Percentiles rank a stretch among this genome's conserved stretches.
Conservation (phyloP, 2,329 filamentous ascomycete species). For the Monosporascus ibericus region DNA sequence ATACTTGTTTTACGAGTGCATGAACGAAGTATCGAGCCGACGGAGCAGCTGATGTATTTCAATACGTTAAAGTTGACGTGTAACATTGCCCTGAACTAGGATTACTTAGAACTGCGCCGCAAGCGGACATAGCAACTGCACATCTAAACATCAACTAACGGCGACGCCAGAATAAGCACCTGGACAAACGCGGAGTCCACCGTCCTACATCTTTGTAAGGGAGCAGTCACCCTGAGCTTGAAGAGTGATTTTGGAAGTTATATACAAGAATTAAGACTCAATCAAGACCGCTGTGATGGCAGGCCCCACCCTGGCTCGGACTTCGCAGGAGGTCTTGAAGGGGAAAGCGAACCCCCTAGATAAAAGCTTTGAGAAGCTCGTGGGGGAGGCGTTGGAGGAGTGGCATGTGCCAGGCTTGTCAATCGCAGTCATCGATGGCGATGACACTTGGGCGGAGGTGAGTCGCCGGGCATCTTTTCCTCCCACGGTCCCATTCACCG, state of each 20-base stretch:
- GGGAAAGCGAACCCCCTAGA: constrained; percentile 8
- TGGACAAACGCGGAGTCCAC: no score
- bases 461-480: constrained; percentile 5
- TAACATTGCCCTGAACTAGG: no score
- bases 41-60: no score
- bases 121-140: no score
- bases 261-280: not conserved
- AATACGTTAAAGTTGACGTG: no score
- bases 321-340: not conserved
- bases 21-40: no score
- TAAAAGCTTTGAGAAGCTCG: constrained; percentile 8
- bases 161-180: no score
- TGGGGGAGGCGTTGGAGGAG: constrained; percentile 19
- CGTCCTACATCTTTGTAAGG: no score
- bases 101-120: no score
- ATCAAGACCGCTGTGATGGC: not conserved
- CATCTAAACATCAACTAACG: no score
- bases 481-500: no score
- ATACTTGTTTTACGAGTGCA: no score
- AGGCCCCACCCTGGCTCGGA: not conserved
- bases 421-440: constrained; percentile 40
- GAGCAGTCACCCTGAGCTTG: not conserved
- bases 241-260: not conserved
- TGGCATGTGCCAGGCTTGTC: constrained; percentile 45
- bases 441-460: constrained; percentile 34